A percentile compares a stretch with the other conserved stretches of the same genome.
phyloP scores from a whole-genome alignment of 257 asterid genomes.

The Primulina huaijiensis region DNA sequence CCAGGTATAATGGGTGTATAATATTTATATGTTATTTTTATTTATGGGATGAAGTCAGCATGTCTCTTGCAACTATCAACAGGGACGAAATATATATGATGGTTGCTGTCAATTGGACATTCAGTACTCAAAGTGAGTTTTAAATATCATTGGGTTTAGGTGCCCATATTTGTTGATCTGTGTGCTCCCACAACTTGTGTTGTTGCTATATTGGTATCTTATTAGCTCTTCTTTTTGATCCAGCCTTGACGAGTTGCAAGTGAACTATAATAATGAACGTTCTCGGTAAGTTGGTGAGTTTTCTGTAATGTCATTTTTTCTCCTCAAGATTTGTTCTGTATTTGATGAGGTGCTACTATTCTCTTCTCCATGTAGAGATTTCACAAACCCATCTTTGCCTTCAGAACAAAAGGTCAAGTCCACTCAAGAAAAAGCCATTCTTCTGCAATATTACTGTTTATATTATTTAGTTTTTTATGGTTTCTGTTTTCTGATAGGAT shows the following conservation, averaged over 20 bases:
- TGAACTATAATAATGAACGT: slow-evolving; percentile 88
- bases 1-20: slow-evolving; percentile 48
- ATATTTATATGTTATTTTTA: slow-evolving; percentile 1
- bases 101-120: slow-evolving; percentile 99
- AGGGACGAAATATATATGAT: slow-evolving; percentile 96
- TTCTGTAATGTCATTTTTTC: slow-evolving; percentile 4
- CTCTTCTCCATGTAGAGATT: slow-evolving; percentile 63
- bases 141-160: neutral
- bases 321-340: slow-evolving; percentile 26
- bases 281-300: slow-evolving; percentile 60
- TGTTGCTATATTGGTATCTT: slow-evolving; percentile 22
- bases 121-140: slow-evolving; percentile 90
- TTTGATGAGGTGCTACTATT: slow-evolving; percentile 26
- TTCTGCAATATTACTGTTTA: slow-evolving; percentile 25
- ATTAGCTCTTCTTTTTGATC: slow-evolving; percentile 26
- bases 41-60: slow-evolving; percentile 18
- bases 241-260: slow-evolving; percentile 99
- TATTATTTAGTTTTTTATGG: slow-evolving; percentile 20
- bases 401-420: slow-evolving; percentile 96
- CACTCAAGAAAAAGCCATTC: slow-evolving; percentile 61
- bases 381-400: slow-evolving; percentile 90
- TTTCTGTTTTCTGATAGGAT: slow-evolving; percentile 29
- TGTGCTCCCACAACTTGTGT: slow-evolving; percentile 19
- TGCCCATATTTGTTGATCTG: slow-evolving; percentile 13
- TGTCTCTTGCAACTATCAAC: slow-evolving; percentile 25